Evolutionary conservation across 768 basidiomycete species (phyloP).

Genomic region (Amanita muscaria): DNA sequence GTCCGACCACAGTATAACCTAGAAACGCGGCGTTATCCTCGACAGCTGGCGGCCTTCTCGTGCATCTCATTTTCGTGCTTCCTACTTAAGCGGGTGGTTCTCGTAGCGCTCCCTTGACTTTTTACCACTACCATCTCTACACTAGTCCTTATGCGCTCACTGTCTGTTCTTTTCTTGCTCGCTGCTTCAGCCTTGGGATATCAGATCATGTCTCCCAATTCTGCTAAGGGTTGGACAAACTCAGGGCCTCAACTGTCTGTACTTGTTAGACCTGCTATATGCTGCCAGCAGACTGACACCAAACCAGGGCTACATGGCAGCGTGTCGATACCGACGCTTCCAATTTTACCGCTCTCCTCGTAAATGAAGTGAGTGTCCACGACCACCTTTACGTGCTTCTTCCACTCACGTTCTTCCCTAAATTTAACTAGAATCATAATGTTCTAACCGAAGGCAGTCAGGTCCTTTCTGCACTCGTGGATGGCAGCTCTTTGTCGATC

Average conservation of each 20-base stretch:
- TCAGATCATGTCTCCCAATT: conserved; percentile 44
- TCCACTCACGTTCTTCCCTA: no score
- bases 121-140: conserved; percentile 4
- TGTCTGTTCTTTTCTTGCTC: conserved; percentile 37
- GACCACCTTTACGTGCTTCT: no score
- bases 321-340: conserved; percentile 55
- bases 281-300: neutral
- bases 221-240: conserved; percentile 46
- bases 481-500: conserved; percentile 32
- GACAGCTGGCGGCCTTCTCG: neutral
- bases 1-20: neutral
- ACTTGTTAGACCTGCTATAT: conserved; percentile 2
- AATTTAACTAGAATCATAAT: conserved; percentile 23
- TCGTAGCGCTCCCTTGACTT: conserved; percentile 4
- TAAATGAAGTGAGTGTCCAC: conserved; percentile 41
- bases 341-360: conserved; percentile 65
- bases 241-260: conserved; percentile 39
- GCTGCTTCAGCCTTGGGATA: conserved; percentile 56
- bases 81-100: conserved; percentile 13
- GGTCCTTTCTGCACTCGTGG: conserved; percentile 47
- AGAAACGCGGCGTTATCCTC: neutral
- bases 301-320: conserved; percentile 45
- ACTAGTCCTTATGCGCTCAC: conserved; percentile 4
- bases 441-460: conserved; percentile 30
- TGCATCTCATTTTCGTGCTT: conserved; percentile 6